These are phyloP conservation scores for Wickerhamomyces strasburgensis DNA, from an alignment of 805 yeast species.

Conservation along the genomic window DNA sequence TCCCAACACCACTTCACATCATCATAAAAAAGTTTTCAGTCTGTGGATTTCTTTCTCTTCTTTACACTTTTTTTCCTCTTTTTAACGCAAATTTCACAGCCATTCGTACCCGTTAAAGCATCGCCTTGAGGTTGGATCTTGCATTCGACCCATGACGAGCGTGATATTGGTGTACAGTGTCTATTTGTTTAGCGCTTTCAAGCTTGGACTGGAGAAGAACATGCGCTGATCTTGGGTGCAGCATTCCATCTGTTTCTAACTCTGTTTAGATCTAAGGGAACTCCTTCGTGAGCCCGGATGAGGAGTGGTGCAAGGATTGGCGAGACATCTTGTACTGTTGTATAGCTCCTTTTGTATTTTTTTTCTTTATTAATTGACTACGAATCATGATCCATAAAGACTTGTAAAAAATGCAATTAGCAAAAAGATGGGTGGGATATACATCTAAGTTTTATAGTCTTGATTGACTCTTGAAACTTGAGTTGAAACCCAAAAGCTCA, in stretches of 20 bases:
- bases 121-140: slow-evolving; percentile 66
- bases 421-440: too few species aligned
- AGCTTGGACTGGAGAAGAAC: slow-evolving; percentile 59
- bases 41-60: slow-evolving; percentile 1
- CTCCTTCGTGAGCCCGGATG: slow-evolving; percentile 77
- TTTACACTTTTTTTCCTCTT: slow-evolving; percentile 8
- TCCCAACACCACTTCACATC: background rate
- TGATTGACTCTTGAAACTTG: slow-evolving; percentile 57
- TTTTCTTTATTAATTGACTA: background rate
- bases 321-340: slow-evolving; percentile 27
- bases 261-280: slow-evolving; percentile 51
- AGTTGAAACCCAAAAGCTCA: slow-evolving; percentile 82
- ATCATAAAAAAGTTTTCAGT: slow-evolving; percentile 1
- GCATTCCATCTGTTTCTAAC: slow-evolving; percentile 50
- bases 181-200: slow-evolving; percentile 17
- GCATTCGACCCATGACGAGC: slow-evolving; percentile 68
- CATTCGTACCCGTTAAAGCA: slow-evolving; percentile 55
- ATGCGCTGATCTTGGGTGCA: slow-evolving; percentile 69
- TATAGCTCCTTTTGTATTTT: slow-evolving; percentile 1
- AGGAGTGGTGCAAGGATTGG: slow-evolving; percentile 52
- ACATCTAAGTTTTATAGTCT: slow-evolving; percentile 12
- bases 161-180: slow-evolving; percentile 40
- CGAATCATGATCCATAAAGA: background rate
- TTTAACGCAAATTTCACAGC: slow-evolving; percentile 59
- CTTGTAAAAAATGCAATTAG: background rate